Evolutionary conservation across 2,329 filamentous ascomycete species (phyloP).

Genomic region (Epichloe hybrida): DNA sequence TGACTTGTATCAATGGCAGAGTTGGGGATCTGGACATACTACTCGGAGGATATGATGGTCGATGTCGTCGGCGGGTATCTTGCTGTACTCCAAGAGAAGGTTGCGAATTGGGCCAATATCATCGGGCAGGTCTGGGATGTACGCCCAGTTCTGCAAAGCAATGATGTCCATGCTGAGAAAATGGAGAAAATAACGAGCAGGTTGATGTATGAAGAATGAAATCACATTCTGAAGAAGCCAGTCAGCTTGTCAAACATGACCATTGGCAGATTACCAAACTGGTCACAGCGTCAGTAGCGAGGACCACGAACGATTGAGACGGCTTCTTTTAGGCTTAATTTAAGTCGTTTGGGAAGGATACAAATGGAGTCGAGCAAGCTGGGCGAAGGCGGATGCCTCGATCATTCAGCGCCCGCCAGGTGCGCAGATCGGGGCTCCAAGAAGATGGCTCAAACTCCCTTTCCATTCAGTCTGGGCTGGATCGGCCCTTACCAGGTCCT

Average conservation of each 20-base stretch:
- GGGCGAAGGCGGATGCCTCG: background rate
- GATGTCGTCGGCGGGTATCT: constrained; percentile 21
- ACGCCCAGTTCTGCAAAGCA: constrained; percentile 22
- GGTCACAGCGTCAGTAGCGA: background rate
- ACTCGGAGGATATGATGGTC: constrained; percentile 23
- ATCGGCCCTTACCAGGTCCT: too few relatives aligned
- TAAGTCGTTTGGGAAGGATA: background rate
- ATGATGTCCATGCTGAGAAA: constrained; percentile 20
- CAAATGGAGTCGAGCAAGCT: background rate
- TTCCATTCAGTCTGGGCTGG: background rate
- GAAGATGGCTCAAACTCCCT: too few relatives aligned
- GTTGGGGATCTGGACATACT: constrained; percentile 7
- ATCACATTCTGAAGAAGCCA: background rate
- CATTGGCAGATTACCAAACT: background rate
- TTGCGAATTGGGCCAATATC: constrained; percentile 23
- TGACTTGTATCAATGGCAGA: background rate
- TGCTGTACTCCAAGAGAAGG: constrained; percentile 25
- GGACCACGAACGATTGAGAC: background rate
- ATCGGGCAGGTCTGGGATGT: constrained; percentile 22
- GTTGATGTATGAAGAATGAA: too few relatives aligned
- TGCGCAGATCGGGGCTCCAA: too few relatives aligned
- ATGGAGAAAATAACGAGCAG: background rate
- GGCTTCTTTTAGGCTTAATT: too few relatives aligned
- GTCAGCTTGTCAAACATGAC: background rate
- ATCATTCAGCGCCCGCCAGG: too few relatives aligned